phyloP scores from a whole-genome alignment of 768 basidiomycete genomes.

The Lentinula boryana region DNA sequence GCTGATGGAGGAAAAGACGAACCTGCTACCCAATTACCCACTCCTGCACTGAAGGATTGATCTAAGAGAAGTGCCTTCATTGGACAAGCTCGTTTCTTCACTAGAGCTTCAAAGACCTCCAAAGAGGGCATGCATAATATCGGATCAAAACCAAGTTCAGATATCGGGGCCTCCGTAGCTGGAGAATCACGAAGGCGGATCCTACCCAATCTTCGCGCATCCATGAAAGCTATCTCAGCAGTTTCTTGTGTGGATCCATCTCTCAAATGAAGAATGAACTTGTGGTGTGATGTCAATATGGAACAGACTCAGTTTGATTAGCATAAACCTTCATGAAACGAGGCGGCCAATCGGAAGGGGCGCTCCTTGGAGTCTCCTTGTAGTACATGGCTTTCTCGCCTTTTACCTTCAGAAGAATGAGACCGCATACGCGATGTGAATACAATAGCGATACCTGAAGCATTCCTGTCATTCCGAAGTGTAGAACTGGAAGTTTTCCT shows the following conservation, averaged over 20 bases:
- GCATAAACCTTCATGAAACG: constrained; percentile 52
- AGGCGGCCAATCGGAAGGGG: constrained; percentile 55
- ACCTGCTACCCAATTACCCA: constrained; percentile 84
- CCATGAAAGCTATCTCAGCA: constrained; percentile 61
- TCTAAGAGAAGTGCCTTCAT: constrained; percentile 74
- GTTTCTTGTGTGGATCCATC: constrained; percentile 27
- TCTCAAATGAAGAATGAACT: constrained; percentile 64
- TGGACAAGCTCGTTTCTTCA: constrained; percentile 54
- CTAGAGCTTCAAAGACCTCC: constrained; percentile 38
- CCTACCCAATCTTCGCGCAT: constrained; percentile 65
- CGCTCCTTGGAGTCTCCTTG: constrained; percentile 34
- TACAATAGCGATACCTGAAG: constrained; percentile 40
- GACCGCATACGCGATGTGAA: neutral
- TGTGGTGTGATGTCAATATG: neutral
- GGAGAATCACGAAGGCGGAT: constrained; percentile 59
- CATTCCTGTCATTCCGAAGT: constrained; percentile 88
- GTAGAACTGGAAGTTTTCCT: constrained; percentile 62
- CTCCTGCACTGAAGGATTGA: constrained; percentile 75
- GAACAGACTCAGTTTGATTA: neutral
- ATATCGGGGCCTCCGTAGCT: constrained; percentile 60
- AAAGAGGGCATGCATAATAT: constrained; percentile 61
- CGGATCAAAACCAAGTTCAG: constrained; percentile 71
- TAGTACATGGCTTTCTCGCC: constrained; percentile 46
- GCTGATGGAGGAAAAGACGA: constrained; percentile 10
- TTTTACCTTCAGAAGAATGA: constrained; percentile 29